phyloP scores from a whole-genome alignment of 2,329 filamentous ascomycete species.

The Cercospora canescens region DNA sequence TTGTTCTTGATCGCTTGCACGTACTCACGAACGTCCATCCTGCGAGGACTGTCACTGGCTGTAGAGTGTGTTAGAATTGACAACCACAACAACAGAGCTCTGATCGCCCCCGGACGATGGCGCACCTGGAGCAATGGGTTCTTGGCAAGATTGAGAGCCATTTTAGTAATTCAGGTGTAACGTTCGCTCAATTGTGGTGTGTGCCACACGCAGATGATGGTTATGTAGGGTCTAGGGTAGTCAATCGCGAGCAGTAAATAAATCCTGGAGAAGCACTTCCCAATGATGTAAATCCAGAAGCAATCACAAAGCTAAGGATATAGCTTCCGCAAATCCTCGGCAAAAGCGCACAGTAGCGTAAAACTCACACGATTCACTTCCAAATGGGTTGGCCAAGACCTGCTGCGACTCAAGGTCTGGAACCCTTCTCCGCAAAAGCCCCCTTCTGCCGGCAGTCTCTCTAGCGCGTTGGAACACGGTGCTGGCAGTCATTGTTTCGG shows the following conservation, averaged over 20 bases:
- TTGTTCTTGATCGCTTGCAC: not conserved
- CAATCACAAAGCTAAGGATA: not conserved
- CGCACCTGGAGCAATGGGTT: not conserved
- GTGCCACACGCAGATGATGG: not conserved
- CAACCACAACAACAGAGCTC: not conserved
- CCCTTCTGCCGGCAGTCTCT: not conserved
- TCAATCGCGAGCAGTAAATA: not conserved
- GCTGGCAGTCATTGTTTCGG: not conserved
- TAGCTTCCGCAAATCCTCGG: not conserved
- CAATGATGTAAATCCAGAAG: conserved; percentile 2
- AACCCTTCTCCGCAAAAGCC: not conserved
- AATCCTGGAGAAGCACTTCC: not conserved
- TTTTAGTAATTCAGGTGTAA: not conserved
- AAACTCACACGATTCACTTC: not conserved
- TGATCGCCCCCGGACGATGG: not conserved
- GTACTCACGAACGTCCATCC: conserved; percentile 2
- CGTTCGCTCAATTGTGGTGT: not conserved
- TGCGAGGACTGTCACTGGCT: conserved; percentile 3
- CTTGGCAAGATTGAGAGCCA: conserved; percentile 1
- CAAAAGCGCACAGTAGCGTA: not conserved
- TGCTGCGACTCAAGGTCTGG: not conserved
- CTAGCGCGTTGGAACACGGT: not conserved
- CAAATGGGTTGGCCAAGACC: not conserved
- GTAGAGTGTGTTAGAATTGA: not conserved
- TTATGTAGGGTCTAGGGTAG: not conserved